Percentiles rank a stretch among this genome's conserved stretches.
phyloP scores from a whole-genome alignment of 306 rosid genomes.

The Albizia julibrissin region DNA sequence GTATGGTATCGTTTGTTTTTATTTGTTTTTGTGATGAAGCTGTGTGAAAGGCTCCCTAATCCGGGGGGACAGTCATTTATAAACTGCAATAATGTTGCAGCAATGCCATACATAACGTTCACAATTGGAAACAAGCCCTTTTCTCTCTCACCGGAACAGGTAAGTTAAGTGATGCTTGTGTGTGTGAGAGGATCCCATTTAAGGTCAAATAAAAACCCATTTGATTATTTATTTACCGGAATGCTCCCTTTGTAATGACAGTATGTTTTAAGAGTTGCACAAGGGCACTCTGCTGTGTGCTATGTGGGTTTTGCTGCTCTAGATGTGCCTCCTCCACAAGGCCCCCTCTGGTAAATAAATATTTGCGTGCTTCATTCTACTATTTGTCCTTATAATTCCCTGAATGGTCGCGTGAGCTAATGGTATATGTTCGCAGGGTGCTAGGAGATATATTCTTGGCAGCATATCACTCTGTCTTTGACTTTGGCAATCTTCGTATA shows the following conservation, averaged over 20 bases:
- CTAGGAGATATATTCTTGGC: constrained; percentile 65
- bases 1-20: constrained; percentile 1
- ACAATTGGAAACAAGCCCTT: constrained; percentile 60
- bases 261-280: constrained; percentile 65
- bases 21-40: constrained; percentile 39
- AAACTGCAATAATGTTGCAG: constrained; percentile 48
- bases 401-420: constrained; percentile 14
- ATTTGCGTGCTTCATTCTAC: not conserved
- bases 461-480: constrained; percentile 80
- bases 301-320: constrained; percentile 62
- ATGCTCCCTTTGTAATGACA: constrained; percentile 32
- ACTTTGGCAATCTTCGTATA: constrained; percentile 59
- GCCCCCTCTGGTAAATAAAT: constrained; percentile 70
- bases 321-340: constrained; percentile 76
- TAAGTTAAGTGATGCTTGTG: constrained; percentile 18
- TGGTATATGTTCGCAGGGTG: constrained; percentile 58
- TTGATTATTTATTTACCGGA: constrained; percentile 8
- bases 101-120: constrained; percentile 61
- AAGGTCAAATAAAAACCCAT: not conserved
- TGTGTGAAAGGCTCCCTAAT: constrained; percentile 78
- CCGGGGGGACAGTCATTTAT: constrained; percentile 56
- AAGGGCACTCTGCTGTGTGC: constrained; percentile 54
- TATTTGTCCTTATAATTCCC: not conserved
- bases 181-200: not conserved
- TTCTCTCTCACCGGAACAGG: constrained; percentile 72